These are phyloP conservation scores for Taphrina wiesneri DNA, from an alignment of 1,139 yeast genomes.

Conservation along the genomic window DNA sequence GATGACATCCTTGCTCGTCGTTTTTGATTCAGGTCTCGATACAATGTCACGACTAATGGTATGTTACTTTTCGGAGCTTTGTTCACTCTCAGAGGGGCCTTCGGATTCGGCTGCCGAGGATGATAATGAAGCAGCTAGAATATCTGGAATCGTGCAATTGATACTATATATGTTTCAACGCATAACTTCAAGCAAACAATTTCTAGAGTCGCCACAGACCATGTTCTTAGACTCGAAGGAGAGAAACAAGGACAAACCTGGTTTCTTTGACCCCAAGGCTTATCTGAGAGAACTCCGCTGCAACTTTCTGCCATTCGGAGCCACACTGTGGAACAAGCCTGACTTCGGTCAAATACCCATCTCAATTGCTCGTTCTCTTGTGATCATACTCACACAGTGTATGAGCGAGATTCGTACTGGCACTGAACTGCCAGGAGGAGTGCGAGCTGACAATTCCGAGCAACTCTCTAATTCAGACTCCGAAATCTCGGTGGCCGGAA, in stretches of 20 bases:
- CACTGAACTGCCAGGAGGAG: no score
- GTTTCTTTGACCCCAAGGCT: slow-evolving; percentile 44
- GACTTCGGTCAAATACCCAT: slow-evolving; percentile 31
- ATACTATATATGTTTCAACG: slow-evolving; percentile 40
- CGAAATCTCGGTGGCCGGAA: no score
- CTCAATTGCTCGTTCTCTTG: slow-evolving; percentile 31
- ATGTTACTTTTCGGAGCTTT: neutral
- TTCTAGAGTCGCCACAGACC: slow-evolving; percentile 41
- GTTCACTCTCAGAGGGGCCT: neutral
- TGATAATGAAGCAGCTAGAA: slow-evolving; percentile 36
- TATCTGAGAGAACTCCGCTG: slow-evolving; percentile 45
- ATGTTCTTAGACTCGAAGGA: slow-evolving; percentile 42
- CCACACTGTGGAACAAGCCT: slow-evolving; percentile 43
- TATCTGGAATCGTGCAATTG: slow-evolving; percentile 39
- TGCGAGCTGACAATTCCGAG: no score
- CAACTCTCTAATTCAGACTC: no score
- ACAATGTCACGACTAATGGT: slow-evolving; percentile 21
- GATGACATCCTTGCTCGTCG: slow-evolving; percentile 29
- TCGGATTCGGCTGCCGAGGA: neutral
- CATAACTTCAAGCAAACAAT: slow-evolving; percentile 32
- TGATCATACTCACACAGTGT: neutral
- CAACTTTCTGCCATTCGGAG: slow-evolving; percentile 37
- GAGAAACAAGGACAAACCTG: slow-evolving; percentile 41
- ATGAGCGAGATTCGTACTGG: neutral
- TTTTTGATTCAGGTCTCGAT: slow-evolving; percentile 12